Base-by-base conservation (phyloP, 306 rosid species). In the Corylus americana region DNA sequence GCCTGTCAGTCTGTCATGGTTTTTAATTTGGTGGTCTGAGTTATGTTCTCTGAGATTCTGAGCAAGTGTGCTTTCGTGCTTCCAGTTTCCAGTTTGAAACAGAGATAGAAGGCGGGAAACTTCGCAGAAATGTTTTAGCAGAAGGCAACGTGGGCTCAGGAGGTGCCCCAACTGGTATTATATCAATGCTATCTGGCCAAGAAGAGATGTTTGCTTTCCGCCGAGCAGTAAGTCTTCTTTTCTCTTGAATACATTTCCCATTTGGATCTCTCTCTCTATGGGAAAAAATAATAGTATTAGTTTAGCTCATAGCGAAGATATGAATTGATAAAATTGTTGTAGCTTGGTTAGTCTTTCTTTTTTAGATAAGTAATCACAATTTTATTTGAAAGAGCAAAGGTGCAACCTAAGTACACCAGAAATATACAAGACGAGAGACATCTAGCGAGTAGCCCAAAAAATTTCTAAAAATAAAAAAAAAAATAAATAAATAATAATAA, bases 41-140 rank as follows among this genome's bases (percentile, higher is more conserved):
- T 39, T 74, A 59, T 44, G 66, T 57, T 79, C 58, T 72, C 74
- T 64, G 44, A 73, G 78, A 50, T 8, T 16, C 73, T 79, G 80
- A 88, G 66, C 63, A 49, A 50, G 62, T 68, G 4, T 74, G 50
- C 76, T 72, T 57, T 70, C 77, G 78, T 83, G 75, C 77, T 79
- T 90, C 80, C 88, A 95, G 98, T 84, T 95, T 95, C 85, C 98
- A 95, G 83, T 95, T 95, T 31, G 98, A 95, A 91, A 87, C 98
- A 66, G 98, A 95, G 88, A 86, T 75, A 35, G 97, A 95, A 83
- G 97, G 96, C 35, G 88, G 81, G 70, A 92, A 84, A 83, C 98
- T 95, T 74, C 92, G 97, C 25, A 84, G 93, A 22, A 39, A 95
- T 85, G 98, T 95, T 83, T 84, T 95, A 81, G 96, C 89, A 53